Evolutionary conservation across 768 basidiomycete species (phyloP), one percentile per base, ranked within the genome.

Genomic region (Leccinum truebloodii): DNA sequence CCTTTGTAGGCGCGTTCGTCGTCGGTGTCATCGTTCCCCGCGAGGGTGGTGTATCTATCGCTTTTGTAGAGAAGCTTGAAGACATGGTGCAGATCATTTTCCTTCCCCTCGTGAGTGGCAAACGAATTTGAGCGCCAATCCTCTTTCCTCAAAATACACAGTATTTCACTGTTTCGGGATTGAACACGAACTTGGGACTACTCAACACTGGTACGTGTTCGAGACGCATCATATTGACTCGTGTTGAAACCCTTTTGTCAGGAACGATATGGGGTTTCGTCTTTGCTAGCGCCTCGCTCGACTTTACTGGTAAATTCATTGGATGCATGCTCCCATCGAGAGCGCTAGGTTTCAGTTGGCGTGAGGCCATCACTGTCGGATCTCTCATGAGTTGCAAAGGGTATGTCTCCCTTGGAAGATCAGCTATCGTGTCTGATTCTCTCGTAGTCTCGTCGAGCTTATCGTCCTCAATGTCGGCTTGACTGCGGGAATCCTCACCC

Each of bases 381-480:
- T 88, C 91, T 22, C 76, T 98, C 44, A 98, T 99, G 95, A 90
- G 86, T 71, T 96, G 95, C 71, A 95, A 99, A 81, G 95, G 94
- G 90, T 90, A 59, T 41, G 80, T 89, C 41, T 41, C 46, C 10
- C 37, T 57, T 51, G 28, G 0, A 34, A 1, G 35, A 16, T 61
- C 37, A 35, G 53, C 59, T 16, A 9, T 20, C 2, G 2, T 59
- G 28, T 55, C 62, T 67, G 24, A 67, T 20, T 34, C 20, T 56
- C 32, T 4, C 16, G 20, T 54, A 92, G 90, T 49, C 81, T 97
- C 4, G 92, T 98, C 10, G 95, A 97, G 68, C 79, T 98, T 51
- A 97, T 98, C 68, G 96, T 98, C 12, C 87, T 98, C 63, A 99
- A 98, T 65, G 93, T 98, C 63, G 95, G 96, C 2, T 77, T 95